A percentile compares a stretch with the other conserved stretches of the same genome.
Evolutionary conservation across 805 yeast species (phyloP).

Genomic region (Candida taoyuanica): DNA sequence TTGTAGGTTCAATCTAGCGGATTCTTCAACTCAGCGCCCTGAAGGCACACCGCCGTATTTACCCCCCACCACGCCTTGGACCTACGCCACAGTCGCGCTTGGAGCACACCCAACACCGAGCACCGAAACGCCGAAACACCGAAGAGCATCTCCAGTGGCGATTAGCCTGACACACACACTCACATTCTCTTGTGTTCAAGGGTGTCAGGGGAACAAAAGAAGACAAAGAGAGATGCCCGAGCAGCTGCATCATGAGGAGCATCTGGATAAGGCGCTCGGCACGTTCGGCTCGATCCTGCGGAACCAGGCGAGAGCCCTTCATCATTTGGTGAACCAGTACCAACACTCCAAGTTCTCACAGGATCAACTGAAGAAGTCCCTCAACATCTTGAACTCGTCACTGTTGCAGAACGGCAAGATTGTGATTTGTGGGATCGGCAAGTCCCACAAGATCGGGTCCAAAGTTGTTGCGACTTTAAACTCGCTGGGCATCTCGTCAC

Average conservation of each 20-base stretch:
- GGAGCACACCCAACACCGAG: too few species aligned
- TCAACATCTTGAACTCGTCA: constrained; percentile 34
- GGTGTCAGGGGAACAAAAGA: too few species aligned
- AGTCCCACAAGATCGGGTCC: constrained; percentile 72
- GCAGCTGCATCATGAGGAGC: constrained; percentile 17
- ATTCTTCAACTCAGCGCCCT: too few species aligned
- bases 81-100: too few species aligned
- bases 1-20: too few species aligned
- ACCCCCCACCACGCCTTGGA: too few species aligned
- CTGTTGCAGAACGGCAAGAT: constrained; percentile 57
- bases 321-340: constrained; percentile 42
- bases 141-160: too few species aligned
- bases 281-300: constrained; percentile 38
- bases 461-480: constrained; percentile 80
- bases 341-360: constrained; percentile 41
- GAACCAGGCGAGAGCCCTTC: constrained; percentile 45
- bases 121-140: too few species aligned
- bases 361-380: constrained; percentile 38
- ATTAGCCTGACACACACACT: too few species aligned
- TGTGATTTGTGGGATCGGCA: constrained; percentile 80
- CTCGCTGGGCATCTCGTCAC: constrained; percentile 68
- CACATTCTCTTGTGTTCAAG: too few species aligned
- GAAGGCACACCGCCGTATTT: too few species aligned
- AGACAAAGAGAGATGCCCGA: too few species aligned
- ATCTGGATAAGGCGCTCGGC: constrained; percentile 23